Percentiles rank a stretch among this genome's conserved stretches.
Evolutionary conservation across 208 protist species (phyloP).

Genomic region (Tritrichomonas musculus): DNA sequence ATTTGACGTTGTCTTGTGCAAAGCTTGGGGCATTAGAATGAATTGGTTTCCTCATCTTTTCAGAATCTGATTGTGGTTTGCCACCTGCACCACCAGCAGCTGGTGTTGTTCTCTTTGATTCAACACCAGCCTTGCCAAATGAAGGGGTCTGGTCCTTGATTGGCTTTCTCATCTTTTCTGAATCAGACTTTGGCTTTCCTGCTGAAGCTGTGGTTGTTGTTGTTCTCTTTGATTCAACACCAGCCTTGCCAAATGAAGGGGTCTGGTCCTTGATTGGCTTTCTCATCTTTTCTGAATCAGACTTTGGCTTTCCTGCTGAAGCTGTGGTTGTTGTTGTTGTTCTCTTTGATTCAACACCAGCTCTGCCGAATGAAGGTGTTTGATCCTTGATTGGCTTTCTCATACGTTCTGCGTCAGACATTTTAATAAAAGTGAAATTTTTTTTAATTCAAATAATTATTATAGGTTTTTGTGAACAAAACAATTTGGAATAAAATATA

Average conservation of each 20-base stretch:
- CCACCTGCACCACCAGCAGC: not conserved
- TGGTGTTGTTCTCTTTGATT: not conserved
- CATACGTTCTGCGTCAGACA: slow-evolving; percentile 20
- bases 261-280: too few species aligned
- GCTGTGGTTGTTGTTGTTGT: not conserved
- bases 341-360: not conserved
- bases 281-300: slow-evolving; percentile 23
- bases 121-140: too few species aligned
- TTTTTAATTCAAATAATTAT: too few species aligned
- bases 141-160: too few species aligned
- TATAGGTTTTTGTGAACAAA: too few species aligned
- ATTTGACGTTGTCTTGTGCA: not conserved
- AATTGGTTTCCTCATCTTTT: slow-evolving; percentile 17
- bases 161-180: slow-evolving; percentile 14
- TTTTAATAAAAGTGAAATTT: too few species aligned
- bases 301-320: not conserved
- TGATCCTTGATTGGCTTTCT: too few species aligned
- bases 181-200: not conserved
- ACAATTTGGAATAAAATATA: too few species aligned
- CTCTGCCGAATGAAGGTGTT: too few species aligned
- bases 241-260: too few species aligned
- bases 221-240: not conserved
- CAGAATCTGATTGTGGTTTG: slow-evolving; percentile 18
- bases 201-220: not conserved
- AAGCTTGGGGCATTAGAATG: not conserved